Evolutionary conservation across 768 basidiomycete species (phyloP), one percentile per base, ranked within the genome.

Genomic region (Lanmaoa rubissima): DNA sequence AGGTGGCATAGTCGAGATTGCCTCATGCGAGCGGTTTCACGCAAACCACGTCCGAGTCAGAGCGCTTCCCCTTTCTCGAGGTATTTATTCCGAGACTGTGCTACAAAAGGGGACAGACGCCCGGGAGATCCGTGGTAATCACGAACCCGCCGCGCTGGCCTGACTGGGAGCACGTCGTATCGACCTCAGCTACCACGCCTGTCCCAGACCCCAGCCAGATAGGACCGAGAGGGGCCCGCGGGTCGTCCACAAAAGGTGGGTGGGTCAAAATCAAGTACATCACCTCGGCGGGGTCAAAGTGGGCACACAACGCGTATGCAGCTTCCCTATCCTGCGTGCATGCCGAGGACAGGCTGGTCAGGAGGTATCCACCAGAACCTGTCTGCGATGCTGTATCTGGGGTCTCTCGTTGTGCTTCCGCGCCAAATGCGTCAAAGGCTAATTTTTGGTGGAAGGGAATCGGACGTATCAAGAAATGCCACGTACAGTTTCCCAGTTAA

Each of bases 21-120:
- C 90, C 91, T 91, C 92, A 94, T n/a, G 84, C 70, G 34, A 94
- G 74, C 11, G 88, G 82, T 21, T 78, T 69, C 28, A 90, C 79
- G 13, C 70, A 61, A 16, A 62, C 19, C 13, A n/a, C 21, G 13
- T 46, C 28, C 26, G 21, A 48, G 17, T 51, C 28, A 26, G 16
- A 36, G 41, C 2, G 19, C 85, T 68, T 5, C 61, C 7, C 24
- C 13, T 28, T 34, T 21, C 38, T 41, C 14, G 36, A 19, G 31
- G 5, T 26, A 34, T 40, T 48, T 31, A 31, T 44, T 7, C 54
- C 49, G 32, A 78, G 69, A 60, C 81, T 82, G 40, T 65, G 50
- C 48, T 74, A 66, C 46, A 84, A 73, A 84, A 6, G 71, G 1
- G 77, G 70, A 43, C 80, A 74, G 54, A 92, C 90, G 59, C 89